phyloP scores from a whole-genome alignment of 2,329 filamentous ascomycete species.

The Metarhizium brunneum region DNA sequence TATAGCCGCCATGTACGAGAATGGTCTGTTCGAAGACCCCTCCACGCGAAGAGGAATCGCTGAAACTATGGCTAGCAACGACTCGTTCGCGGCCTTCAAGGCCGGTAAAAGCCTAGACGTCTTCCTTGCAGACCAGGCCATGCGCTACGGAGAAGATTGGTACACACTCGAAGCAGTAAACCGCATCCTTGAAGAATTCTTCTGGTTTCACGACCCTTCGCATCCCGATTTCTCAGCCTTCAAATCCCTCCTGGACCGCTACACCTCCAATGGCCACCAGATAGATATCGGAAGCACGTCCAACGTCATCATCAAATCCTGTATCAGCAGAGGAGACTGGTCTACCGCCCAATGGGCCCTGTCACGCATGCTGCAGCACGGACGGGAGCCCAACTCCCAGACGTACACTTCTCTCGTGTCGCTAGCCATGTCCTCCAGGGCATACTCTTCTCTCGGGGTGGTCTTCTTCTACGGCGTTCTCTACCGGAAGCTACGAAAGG shows the following conservation, averaged over 20 bases:
- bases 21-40: constrained; percentile 31
- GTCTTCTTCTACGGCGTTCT: constrained; percentile 24
- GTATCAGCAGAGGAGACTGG: constrained; percentile 18
- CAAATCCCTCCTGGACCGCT: constrained; percentile 16
- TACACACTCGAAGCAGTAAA: constrained; percentile 26
- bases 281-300: constrained; percentile 22
- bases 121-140: constrained; percentile 31
- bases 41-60: constrained; percentile 29
- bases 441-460: constrained; percentile 20
- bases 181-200: constrained; percentile 31
- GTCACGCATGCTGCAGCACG: constrained; percentile 12
- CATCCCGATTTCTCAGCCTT: constrained; percentile 17
- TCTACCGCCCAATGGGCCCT: constrained; percentile 22
- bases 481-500: constrained; percentile 18
- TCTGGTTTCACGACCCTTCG: constrained; percentile 24
- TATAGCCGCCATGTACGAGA: constrained; percentile 35
- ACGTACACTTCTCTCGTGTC: constrained; percentile 30
- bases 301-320: constrained; percentile 28
- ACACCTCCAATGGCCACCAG: constrained; percentile 12
- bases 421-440: constrained; percentile 23
- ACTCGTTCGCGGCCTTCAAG: constrained; percentile 32
- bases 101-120: constrained; percentile 21
- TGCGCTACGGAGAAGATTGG: constrained; percentile 38
- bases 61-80: constrained; percentile 31
- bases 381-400: constrained; percentile 16